These are phyloP conservation scores for Skeletonema marinoi DNA, from an alignment of 108 stramenopile species.

Conservation along the genomic window DNA sequence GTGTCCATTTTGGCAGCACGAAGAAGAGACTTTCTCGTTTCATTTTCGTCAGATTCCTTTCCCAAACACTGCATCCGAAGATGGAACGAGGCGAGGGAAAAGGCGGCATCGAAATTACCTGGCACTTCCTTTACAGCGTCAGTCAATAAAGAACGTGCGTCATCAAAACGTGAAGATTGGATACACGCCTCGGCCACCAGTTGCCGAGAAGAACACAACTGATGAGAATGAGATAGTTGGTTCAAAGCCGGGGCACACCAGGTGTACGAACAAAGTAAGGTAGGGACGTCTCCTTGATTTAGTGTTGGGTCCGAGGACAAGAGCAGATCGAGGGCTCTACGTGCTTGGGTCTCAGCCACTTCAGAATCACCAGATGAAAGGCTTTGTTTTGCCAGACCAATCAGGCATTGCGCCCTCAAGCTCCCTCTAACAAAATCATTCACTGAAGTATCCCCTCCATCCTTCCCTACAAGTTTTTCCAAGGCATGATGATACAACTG, in stretches of 20 bases:
- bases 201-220: slow-evolving; percentile 59
- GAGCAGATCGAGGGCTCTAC: slow-evolving; percentile 22
- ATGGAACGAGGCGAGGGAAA: slow-evolving; percentile 64
- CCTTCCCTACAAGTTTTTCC: slow-evolving; percentile 4
- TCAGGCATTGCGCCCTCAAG: slow-evolving; percentile 23
- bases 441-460: background rate
- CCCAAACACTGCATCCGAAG: slow-evolving; percentile 46
- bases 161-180: slow-evolving; percentile 39
- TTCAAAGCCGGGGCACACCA: slow-evolving; percentile 17
- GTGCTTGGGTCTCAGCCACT: slow-evolving; percentile 15
- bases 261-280: slow-evolving; percentile 10
- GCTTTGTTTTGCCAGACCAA: slow-evolving; percentile 25
- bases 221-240: slow-evolving; percentile 30
- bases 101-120: slow-evolving; percentile 54
- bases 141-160: slow-evolving; percentile 58
- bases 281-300: background rate
- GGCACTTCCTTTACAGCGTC: slow-evolving; percentile 63
- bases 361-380: slow-evolving; percentile 4
- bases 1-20: slow-evolving; percentile 74
- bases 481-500: slow-evolving; percentile 35
- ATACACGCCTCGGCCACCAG: slow-evolving; percentile 64
- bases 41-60: background rate
- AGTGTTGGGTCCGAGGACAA: background rate
- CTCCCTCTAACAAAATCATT: background rate
- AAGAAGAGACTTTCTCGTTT: slow-evolving; percentile 51